Percentiles rank a stretch among this genome's conserved stretches.
These are phyloP conservation scores for Monocercomonoides exilis DNA, from an alignment of 78 protist species.

Conservation along the genomic window DNA sequence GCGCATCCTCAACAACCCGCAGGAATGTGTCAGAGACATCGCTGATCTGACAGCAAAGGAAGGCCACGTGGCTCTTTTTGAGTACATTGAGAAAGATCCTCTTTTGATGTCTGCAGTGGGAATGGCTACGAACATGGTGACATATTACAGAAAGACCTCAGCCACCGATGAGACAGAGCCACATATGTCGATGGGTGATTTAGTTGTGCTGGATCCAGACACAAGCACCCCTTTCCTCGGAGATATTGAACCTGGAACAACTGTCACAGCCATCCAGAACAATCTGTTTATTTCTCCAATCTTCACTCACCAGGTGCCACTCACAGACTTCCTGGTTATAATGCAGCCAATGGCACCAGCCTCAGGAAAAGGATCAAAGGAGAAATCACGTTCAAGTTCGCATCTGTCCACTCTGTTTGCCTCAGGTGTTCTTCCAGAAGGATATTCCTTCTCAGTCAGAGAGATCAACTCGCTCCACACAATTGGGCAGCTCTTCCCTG, in stretches of 20 bases:
- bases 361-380: no score
- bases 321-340: conserved; percentile 40
- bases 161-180: background rate
- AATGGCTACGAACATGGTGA: conserved; percentile 44
- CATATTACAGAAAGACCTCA: conserved; percentile 32
- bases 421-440: background rate
- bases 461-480: background rate
- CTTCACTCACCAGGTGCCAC: conserved; percentile 28
- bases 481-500: background rate
- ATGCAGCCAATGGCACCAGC: background rate
- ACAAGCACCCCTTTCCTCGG: conserved; percentile 55
- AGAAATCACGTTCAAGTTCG: no score
- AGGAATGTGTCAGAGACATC: conserved; percentile 4
- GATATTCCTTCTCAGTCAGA: background rate
- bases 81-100: conserved; percentile 55
- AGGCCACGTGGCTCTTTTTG: conserved; percentile 44
- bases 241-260: conserved; percentile 39
- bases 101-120: conserved; percentile 45
- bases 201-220: conserved; percentile 27
- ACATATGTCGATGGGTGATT: conserved; percentile 33
- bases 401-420: no score
- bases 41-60: conserved; percentile 52
- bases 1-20: no score
- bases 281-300: conserved; percentile 52
- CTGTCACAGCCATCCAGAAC: conserved; percentile 35